Base-by-base conservation (phyloP, 768 basidiomycete species). In the Mycena chlorophos region DNA sequence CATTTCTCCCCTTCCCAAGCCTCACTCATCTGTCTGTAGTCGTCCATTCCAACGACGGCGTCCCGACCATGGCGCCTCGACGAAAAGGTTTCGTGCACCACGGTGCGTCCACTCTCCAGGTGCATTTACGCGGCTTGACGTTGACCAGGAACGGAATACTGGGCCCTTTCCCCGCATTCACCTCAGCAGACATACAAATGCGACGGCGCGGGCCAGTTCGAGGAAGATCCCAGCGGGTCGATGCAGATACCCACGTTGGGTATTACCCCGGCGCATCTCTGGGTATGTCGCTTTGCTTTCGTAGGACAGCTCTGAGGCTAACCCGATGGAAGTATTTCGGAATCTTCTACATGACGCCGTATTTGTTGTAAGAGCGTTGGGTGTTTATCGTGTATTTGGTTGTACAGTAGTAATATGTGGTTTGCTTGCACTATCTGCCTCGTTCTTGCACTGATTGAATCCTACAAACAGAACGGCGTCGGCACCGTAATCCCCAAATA, bases 391-490 rank as follows among this genome's bases (percentile, higher is more conserved):
- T n/a, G n/a, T n/a, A n/a, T n/a, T n/a, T n/a, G n/a, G n/a, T n/a
- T n/a, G n/a, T n/a, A n/a, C n/a, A n/a, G n/a, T n/a, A n/a, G n/a
- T n/a, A n/a, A n/a, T n/a, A n/a, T n/a, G n/a, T n/a, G n/a, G n/a
- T n/a, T n/a, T n/a, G n/a, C n/a, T n/a, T n/a, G n/a, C n/a, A n/a
- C n/a, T n/a, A n/a, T n/a, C n/a, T n/a, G n/a, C n/a, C n/a, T n/a
- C n/a, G n/a, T n/a, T n/a, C n/a, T n/a, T n/a, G n/a, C n/a, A n/a
- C n/a, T n/a, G n/a, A n/a, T n/a, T n/a, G n/a, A n/a, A n/a, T n/a
- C n/a, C n/a, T n/a, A 73, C 20, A 73, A 46, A 55, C 75, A 77
- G 54, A 75, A 77, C 5, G 75, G 74, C 19, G 70, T 73, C 10
- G 71, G 58, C n/a, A 67, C 71, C 4, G 62, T 53, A 28, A 77